Evolutionary conservation across 148 eudicot genomes (phyloP), one percentile per base, ranked within the genome.

Genomic region (Camellia sinensis): DNA sequence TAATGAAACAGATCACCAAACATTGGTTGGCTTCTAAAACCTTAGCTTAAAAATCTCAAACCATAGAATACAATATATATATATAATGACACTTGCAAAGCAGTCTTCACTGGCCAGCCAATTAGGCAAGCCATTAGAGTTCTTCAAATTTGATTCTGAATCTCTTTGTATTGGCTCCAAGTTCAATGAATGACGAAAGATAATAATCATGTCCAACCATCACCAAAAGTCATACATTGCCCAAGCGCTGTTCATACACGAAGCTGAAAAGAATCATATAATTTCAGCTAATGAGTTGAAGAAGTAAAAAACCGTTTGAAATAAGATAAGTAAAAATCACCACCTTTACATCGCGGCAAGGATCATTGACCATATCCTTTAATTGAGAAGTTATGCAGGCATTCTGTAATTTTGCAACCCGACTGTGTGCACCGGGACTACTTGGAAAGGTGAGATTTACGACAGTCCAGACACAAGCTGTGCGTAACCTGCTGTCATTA

Each of bases 341-440:
- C 97, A 97, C 99, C 97, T 94, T 91, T 18, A 91, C 98, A 85
- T 97, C 99, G 73, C 92, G 74, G 84, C 94, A 91, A 72, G 94
- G 90, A 82, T 97, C 99, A 75, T 86, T 85, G 66, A 88, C 87
- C 98, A 97, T 90, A 75, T 83, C 87, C 87, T 91, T 97, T 76
- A 97, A 73, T 76, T 84, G 93, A 83, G 85, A 79, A 79, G 84
- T 85, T 72, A 97, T 78, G 45, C 98, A 97, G 71, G 91, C 92
- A 87, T 80, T 87, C 46, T 88, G 86, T 53, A 97, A 84, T 84
- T 82, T 86, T 59, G 80, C 78, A 77, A 88, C 81, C 82, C 99
- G 90, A 44, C 77, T 79, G 67, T 71, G 81, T 44, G 94, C 92
- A 80, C 93, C 95, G 82, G 92, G 86, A 86, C 90, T 85, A 81